Percentiles rank a stretch among this genome's conserved stretches.
Conservation (phyloP, 495 filamentous ascomycete species). For the Hypoxylon fuscum region DNA sequence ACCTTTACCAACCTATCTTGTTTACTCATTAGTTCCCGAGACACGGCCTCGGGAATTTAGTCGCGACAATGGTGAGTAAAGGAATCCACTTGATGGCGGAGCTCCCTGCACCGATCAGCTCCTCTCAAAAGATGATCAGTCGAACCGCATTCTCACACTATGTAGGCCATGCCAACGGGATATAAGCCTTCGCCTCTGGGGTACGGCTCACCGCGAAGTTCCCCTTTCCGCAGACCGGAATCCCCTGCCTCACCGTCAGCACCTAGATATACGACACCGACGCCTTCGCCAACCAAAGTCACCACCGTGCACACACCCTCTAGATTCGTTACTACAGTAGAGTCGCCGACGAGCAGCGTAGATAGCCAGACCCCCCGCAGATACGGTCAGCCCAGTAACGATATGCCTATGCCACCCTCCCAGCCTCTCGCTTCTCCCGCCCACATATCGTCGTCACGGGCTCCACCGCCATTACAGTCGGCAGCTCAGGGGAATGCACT, state of each 20-base stretch:
- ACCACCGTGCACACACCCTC: constrained; percentile 46
- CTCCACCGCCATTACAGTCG: constrained; percentile 37
- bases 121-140: constrained; percentile 8
- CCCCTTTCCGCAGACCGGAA: constrained; percentile 77
- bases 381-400: constrained; percentile 40
- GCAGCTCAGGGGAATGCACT: constrained; percentile 61
- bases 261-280: constrained; percentile 58
- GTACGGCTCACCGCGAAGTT: constrained; percentile 72
- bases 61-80: constrained; percentile 39
- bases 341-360: constrained; percentile 39
- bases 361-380: constrained; percentile 55
- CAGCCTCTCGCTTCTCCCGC: constrained; percentile 57
- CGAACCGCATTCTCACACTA: constrained; percentile 27
- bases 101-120: constrained; percentile 37
- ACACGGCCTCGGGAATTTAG: constrained; percentile 30
- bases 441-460: constrained; percentile 46
- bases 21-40: constrained; percentile 20
- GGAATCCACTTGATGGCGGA: constrained; percentile 37
- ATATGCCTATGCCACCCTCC: constrained; percentile 47
- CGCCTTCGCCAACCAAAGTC: constrained; percentile 55
- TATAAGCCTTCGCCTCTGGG: constrained; percentile 79
- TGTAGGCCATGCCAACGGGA: constrained; percentile 58
- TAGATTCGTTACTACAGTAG: constrained; percentile 46
- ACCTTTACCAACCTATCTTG: constrained; percentile 9
- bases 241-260: constrained; percentile 60